Conservation (phyloP, 495 filamentous ascomycete species). For the Aspergillus nanangensis region DNA sequence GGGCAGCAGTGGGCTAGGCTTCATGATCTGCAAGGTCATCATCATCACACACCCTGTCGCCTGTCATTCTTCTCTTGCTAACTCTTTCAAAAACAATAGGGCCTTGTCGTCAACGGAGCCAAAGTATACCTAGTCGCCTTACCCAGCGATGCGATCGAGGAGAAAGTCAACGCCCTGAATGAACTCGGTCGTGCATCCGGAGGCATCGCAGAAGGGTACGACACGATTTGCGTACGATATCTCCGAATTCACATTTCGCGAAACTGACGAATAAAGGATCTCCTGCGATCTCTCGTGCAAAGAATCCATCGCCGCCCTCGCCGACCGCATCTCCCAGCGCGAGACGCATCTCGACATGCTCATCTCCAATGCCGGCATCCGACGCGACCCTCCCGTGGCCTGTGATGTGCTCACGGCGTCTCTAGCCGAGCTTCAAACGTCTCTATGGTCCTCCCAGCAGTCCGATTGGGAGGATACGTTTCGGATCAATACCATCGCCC, state of each 20-base stretch:
- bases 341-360: conserved; percentile 36
- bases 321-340: conserved; percentile 13
- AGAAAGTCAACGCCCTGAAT: conserved; percentile 28
- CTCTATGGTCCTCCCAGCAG: conserved; percentile 36
- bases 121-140: conserved; percentile 38
- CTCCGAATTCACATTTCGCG: background rate
- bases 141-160: conserved; percentile 27
- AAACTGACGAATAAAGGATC: conserved; percentile 14
- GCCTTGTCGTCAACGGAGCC: conserved; percentile 37
- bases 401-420: conserved; percentile 36
- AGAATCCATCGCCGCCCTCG: conserved; percentile 24
- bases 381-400: conserved; percentile 30
- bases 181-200: conserved; percentile 21
- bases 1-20: conserved; percentile 39
- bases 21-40: conserved; percentile 41
- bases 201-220: conserved; percentile 31
- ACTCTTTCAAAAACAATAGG: conserved; percentile 14
- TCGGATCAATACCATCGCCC: conserved; percentile 37
- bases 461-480: conserved; percentile 38
- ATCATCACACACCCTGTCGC: too few relatives aligned
- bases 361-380: conserved; percentile 42
- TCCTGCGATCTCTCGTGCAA: conserved; percentile 36
- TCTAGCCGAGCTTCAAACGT: conserved; percentile 31
- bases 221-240: background rate
- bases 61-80: background rate